Evolutionary conservation across 352 stramenopile genomes (phyloP), one percentile per base, ranked within the genome.

Genomic region (Phytopythium litorale): DNA sequence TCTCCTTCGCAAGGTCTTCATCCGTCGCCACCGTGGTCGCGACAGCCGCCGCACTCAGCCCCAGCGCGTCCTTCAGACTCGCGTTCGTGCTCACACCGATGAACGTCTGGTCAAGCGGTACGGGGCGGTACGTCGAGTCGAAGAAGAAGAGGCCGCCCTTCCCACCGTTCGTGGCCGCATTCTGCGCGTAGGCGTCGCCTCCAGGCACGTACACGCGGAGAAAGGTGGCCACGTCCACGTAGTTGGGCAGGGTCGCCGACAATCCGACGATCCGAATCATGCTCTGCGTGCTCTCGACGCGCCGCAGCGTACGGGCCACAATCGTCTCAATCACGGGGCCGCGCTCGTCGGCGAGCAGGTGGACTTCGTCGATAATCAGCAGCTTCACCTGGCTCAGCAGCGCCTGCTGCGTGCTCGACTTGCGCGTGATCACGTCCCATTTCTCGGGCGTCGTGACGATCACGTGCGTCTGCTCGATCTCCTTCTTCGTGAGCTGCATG

Each of bases 281-380:
- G 19, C 78, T 94, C 76, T 99, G 98, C 23, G 94, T 96, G 56
- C 88, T 97, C 79, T 99, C 97, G 7, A 99, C 97, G 38, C 97
- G 88, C n/a, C 98, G 93, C 65, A 99, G 84, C 23, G 98, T 98
- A 45, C 98, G 81, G 6, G 98, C 97, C n/a, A 99, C 97, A 56
- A 99, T 98, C 15, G 92, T 98, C 68, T 99, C 98, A 60, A 99
- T 99, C 2, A 99, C 98, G 7, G 97, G 97, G 11, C 98, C 98
- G 60, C 98, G 91, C 62, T 99, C 97, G 61, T 99, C 97, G 3
- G 97, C 97, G 2, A 99, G 78, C 51, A 99, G 78, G 67, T 99
- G 98, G 12, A 99, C 97, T 82, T 99, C 98, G 72, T 99, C 98
- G 66, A 99, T 99, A 67, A 99, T 99, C 16, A 99, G 73, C 30